Conservation (phyloP, 495 filamentous ascomycete species). For the Parachaetomium inaequale region DNA sequence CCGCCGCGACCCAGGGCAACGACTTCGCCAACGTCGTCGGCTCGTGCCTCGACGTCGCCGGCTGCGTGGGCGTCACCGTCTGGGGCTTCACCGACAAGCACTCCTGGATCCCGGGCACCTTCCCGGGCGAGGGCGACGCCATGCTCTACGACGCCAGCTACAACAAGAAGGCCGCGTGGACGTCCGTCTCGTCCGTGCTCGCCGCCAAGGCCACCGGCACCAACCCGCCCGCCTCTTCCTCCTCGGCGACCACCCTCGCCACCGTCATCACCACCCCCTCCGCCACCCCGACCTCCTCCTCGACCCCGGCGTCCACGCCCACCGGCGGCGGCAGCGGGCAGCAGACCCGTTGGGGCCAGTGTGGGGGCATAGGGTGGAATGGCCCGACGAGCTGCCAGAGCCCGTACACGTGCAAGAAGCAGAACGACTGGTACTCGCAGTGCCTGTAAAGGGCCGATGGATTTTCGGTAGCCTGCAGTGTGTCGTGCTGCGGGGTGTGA, state of each 20-base stretch:
- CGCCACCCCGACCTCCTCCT: slow-evolving; percentile 25
- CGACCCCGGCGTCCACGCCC: slow-evolving; percentile 16
- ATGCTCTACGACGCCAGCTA: slow-evolving; percentile 53
- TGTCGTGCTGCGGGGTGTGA: neutral
- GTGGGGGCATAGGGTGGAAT: slow-evolving; percentile 39
- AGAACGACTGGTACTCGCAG: slow-evolving; percentile 44
- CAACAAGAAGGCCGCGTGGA: slow-evolving; percentile 55
- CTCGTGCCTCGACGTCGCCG: slow-evolving; percentile 51
- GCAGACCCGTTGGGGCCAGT: slow-evolving; percentile 40
- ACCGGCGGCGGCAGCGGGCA: slow-evolving; percentile 14
- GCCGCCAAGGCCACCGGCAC: slow-evolving; percentile 27
- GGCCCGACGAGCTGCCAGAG: slow-evolving; percentile 41
- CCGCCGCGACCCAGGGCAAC: slow-evolving; percentile 49
- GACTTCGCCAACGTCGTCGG: slow-evolving; percentile 54
- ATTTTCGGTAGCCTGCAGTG: neutral
- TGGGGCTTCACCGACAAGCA: slow-evolving; percentile 64
- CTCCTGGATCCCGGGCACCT: slow-evolving; percentile 48
- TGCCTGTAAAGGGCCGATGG: slow-evolving; percentile 36
- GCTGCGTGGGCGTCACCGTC: slow-evolving; percentile 61
- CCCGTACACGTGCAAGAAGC: slow-evolving; percentile 39
- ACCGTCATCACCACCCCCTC: slow-evolving; percentile 11
- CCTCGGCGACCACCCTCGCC: slow-evolving; percentile 28
- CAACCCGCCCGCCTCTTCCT: slow-evolving; percentile 1
- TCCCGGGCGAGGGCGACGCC: slow-evolving; percentile 53
- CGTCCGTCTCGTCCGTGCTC: slow-evolving; percentile 37